Evolutionary conservation across 257 asterid genomes (phyloP).

Genomic region (Solanum etuberosum): DNA sequence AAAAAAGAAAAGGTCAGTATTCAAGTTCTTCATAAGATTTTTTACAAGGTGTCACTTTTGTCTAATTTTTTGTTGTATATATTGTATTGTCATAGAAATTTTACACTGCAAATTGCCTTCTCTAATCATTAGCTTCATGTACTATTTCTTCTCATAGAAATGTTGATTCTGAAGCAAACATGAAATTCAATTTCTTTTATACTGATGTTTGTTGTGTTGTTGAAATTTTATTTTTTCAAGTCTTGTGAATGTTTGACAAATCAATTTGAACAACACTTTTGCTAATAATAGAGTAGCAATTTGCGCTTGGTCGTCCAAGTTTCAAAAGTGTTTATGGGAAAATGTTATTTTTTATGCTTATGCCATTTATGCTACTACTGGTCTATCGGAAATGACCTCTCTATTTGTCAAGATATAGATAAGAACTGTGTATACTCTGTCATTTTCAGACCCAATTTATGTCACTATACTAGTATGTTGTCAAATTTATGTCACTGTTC

Average conservation of each 20-base stretch:
- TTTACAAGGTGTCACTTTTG: neutral
- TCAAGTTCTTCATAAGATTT: neutral
- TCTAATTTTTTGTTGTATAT: neutral
- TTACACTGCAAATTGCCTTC: neutral
- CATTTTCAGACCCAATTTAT: too few species aligned
- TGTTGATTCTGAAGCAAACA: neutral
- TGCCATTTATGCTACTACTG: neutral
- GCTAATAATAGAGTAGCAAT: neutral
- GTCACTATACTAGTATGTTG: neutral
- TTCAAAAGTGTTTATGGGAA: neutral
- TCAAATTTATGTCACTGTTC: neutral
- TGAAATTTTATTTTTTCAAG: neutral
- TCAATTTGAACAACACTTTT: neutral
- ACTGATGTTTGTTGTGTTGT: neutral
- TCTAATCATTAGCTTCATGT: neutral
- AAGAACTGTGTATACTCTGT: neutral
- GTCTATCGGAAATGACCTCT: neutral
- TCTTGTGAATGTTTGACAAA: neutral
- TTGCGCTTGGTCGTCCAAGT: neutral
- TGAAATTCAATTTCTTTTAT: neutral
- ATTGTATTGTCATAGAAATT: neutral
- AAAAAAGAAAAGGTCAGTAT: neutral
- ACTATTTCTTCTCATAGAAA: neutral
- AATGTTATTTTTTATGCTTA: neutral
- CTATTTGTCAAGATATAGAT: neutral